phyloP scores from a whole-genome alignment of 2,329 filamentous ascomycete genomes.

The Claviceps lovelessii region DNA sequence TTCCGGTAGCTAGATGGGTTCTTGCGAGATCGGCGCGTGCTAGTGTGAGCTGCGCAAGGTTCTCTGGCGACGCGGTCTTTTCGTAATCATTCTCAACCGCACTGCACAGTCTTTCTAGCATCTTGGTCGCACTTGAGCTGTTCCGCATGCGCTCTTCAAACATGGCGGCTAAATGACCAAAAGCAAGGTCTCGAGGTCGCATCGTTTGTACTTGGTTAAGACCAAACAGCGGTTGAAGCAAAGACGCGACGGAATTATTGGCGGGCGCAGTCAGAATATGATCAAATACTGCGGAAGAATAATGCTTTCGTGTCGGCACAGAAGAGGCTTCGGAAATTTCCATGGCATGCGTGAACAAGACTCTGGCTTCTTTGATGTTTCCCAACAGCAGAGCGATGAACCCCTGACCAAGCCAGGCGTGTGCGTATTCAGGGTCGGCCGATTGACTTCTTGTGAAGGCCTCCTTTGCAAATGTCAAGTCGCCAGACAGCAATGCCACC shows the following conservation, averaged over 20 bases:
- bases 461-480: conserved; percentile 73
- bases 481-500: conserved; percentile 71
- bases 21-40: conserved; percentile 78
- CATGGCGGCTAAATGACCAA: conserved; percentile 64
- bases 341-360: conserved; percentile 85
- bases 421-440: conserved; percentile 81
- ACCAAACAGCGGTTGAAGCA: conserved; percentile 80
- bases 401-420: conserved; percentile 89
- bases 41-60: conserved; percentile 64
- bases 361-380: conserved; percentile 61
- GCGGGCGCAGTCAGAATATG: conserved; percentile 48
- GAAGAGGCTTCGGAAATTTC: conserved; percentile 75
- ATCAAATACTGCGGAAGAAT: conserved; percentile 70
- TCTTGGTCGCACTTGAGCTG: conserved; percentile 45
- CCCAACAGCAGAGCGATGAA: conserved; percentile 67
- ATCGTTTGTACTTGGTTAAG: conserved; percentile 68
- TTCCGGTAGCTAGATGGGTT: conserved; percentile 56
- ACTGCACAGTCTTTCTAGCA: conserved; percentile 52
- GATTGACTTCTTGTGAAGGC: conserved; percentile 86
- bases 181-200: conserved; percentile 53
- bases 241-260: conserved; percentile 37
- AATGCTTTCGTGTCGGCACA: conserved; percentile 60
- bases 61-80: conserved; percentile 57
- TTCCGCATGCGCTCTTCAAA: conserved; percentile 71
- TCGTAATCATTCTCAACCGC: conserved; percentile 72